phyloP scores from a whole-genome alignment of 495 filamentous ascomycete genomes.

The Penicillium arizonense region DNA sequence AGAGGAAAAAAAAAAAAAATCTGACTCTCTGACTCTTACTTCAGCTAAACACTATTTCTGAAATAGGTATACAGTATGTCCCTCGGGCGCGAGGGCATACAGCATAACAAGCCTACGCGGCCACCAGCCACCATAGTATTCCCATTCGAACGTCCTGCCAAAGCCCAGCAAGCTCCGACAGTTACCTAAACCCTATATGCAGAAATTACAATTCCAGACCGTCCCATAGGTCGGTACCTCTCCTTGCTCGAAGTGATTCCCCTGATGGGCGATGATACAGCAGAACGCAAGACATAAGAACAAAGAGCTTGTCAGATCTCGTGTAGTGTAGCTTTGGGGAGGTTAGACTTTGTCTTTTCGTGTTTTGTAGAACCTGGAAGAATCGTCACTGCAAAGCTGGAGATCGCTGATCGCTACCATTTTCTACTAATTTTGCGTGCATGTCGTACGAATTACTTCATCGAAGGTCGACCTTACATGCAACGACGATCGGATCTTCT shows the following conservation, averaged over 20 bases:
- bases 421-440: background rate
- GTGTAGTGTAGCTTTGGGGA: no score
- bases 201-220: conserved; percentile 8
- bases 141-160: conserved; percentile 10
- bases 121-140: conserved; percentile 10
- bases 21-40: no score
- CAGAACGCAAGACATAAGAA: background rate
- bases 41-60: no score
- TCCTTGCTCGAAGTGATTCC: conserved; percentile 1
- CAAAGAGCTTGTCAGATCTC: background rate
- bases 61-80: no score
- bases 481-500: background rate
- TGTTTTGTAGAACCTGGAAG: background rate
- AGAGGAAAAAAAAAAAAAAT: background rate
- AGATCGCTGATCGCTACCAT: background rate
- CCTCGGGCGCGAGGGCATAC: background rate
- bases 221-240: conserved; percentile 18
- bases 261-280: background rate
- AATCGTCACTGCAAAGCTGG: background rate
- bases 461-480: background rate
- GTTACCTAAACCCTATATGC: background rate
- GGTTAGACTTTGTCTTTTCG: background rate
- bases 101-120: conserved; percentile 1
- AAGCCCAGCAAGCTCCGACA: background rate
- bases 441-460: background rate